These are phyloP conservation scores for carrot (Daucus carota) DNA, from an alignment of 129 eudicot genomes.

Conservation along the genomic window DNA sequence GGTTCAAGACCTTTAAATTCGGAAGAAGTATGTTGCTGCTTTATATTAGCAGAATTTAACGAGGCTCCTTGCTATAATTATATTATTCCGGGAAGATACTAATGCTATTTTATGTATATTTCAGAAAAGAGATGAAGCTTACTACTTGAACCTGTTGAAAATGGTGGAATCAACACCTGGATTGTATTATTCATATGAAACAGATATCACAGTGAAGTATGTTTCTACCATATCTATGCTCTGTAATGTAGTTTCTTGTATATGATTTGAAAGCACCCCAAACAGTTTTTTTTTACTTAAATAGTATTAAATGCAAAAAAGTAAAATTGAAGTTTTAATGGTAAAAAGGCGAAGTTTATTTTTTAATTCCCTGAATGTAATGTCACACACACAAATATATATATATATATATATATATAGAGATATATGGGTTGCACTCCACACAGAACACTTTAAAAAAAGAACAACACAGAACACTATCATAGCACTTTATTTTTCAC, in stretches of 20 bases:
- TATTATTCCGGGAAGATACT: constrained; percentile 11
- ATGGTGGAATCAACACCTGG: constrained; percentile 94
- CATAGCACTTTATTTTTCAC: no score
- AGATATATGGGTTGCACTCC: no score
- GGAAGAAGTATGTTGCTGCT: constrained; percentile 56
- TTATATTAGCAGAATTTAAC: constrained; percentile 9
- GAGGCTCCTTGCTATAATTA: constrained; percentile 10
- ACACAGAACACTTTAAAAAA: no score
- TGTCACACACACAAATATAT: no score
- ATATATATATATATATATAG: no score
- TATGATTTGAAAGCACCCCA: background rate
- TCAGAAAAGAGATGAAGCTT: constrained; percentile 90
- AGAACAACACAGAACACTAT: no score
- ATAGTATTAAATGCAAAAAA: no score
- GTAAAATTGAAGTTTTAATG: no score
- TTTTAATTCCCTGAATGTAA: no score
- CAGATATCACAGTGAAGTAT: constrained; percentile 89
- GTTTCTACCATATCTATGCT: constrained; percentile 20
- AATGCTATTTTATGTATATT: constrained; percentile 2
- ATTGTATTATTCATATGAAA: constrained; percentile 90
- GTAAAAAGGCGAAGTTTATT: no score
- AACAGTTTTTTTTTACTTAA: background rate
- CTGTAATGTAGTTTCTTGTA: background rate
- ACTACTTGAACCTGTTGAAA: constrained; percentile 77
- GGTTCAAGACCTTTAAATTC: constrained; percentile 42